Conservation (phyloP, 2,329 filamentous ascomycete species). For the Neofusicoccum sp. region DNA sequence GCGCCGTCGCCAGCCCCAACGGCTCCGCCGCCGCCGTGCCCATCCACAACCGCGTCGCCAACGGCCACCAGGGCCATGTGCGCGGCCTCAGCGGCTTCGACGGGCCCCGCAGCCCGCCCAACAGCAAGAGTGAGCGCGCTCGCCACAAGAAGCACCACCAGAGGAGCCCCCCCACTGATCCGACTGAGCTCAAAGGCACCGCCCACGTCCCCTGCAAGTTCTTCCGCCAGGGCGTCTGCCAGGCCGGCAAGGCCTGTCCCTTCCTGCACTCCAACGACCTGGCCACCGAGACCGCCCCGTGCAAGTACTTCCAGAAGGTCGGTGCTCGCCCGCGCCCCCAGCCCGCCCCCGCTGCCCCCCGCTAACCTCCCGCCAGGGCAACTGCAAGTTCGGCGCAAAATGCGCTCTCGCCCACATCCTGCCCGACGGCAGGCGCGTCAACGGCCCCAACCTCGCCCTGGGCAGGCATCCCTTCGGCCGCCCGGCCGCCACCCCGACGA, state of each 20-base stretch:
- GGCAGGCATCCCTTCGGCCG: slow-evolving; percentile 52
- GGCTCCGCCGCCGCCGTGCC: slow-evolving; percentile 34
- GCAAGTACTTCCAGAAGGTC: slow-evolving; percentile 99
- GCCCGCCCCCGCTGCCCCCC: neutral
- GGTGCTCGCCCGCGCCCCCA: neutral
- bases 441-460: slow-evolving; percentile 66
- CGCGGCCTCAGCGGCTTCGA: slow-evolving; percentile 35
- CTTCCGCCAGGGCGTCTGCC: slow-evolving; percentile 93
- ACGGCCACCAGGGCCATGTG: slow-evolving; percentile 30
- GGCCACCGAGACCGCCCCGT: slow-evolving; percentile 78
- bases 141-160: neutral
- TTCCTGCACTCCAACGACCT: slow-evolving; percentile 91
- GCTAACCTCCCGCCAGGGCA: slow-evolving; percentile 62
- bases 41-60: slow-evolving; percentile 30
- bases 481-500: slow-evolving; percentile 66
- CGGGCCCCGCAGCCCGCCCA: slow-evolving; percentile 47
- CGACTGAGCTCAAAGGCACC: slow-evolving; percentile 63
- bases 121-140: slow-evolving; percentile 46
- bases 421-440: slow-evolving; percentile 88
- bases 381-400: slow-evolving; percentile 98
- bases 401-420: slow-evolving; percentile 96
- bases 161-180: slow-evolving; percentile 13
- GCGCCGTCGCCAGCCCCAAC: slow-evolving; percentile 31
- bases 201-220: slow-evolving; percentile 99
- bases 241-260: slow-evolving; percentile 92